A percentile compares a stretch with the other conserved stretches of the same genome.
Conservation (phyloP, 1,284 basidiomycete species). For the Dichomitus squalens region DNA sequence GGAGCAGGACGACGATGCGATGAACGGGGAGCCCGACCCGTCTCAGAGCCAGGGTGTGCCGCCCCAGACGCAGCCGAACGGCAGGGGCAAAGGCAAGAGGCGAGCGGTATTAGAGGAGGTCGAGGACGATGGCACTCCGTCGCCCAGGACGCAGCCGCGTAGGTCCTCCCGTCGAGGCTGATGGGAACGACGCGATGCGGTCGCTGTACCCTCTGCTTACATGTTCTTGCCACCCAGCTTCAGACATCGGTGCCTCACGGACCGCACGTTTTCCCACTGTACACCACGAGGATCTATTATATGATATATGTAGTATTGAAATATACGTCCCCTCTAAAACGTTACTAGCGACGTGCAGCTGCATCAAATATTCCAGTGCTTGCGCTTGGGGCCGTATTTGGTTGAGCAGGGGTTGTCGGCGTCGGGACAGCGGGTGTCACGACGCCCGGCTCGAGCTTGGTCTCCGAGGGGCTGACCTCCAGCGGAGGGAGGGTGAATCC, state of each 20-base stretch:
- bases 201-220: background rate
- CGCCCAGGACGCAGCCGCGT: slow-evolving; percentile 28
- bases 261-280: background rate
- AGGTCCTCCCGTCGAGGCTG: slow-evolving; percentile 17
- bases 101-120: slow-evolving; percentile 36
- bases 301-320: slow-evolving; percentile 19
- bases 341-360: slow-evolving; percentile 2
- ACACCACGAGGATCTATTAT: slow-evolving; percentile 17
- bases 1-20: slow-evolving; percentile 41
- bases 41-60: slow-evolving; percentile 26
- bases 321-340: slow-evolving; percentile 15
- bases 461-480: slow-evolving; percentile 33
- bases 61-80: slow-evolving; percentile 32
- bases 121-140: slow-evolving; percentile 36
- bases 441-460: slow-evolving; percentile 42
- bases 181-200: background rate
- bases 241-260: background rate
- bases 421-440: slow-evolving; percentile 22
- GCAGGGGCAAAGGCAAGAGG: slow-evolving; percentile 32
- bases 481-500: slow-evolving; percentile 52
- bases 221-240: background rate
- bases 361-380: slow-evolving; percentile 8
- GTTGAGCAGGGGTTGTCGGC: background rate
- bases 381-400: background rate
- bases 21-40: slow-evolving; percentile 34